Evolutionary conservation across 2,329 filamentous ascomycete species (phyloP), one percentile per base, ranked within the genome.

Genomic region (Sclerotinia nivalis): DNA sequence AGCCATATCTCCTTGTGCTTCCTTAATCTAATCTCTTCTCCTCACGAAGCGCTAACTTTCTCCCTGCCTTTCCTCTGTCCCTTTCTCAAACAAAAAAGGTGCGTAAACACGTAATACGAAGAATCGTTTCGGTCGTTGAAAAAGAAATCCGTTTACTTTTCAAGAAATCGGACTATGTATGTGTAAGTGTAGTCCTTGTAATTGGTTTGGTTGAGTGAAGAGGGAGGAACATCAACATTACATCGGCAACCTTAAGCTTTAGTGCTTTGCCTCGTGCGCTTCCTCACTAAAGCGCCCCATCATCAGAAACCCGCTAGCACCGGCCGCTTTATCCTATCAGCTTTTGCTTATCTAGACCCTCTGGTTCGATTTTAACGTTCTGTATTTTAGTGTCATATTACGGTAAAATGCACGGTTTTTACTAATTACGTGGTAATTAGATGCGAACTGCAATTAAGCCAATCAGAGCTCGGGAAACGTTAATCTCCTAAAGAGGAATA

Each of bases 281-380:
- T 59, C 43, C 31, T 54, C 37, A 49, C 25, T 37, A 67, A 59
- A 59, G 25, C 47, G 65, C 20, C 28, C 52, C 31, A 64, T 50
- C 47, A 45, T 49, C 22, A 43, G 43, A 59, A 58, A 52, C 45
- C 58, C 71, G 47, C 66, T 72, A 73, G 70, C 66, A 56, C n/a
- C 56, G 25, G 31, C 28, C 70, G 71, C 73, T 71, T 69, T 55
- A 66, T 67, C 73, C 71, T 73, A 70, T 74, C 69, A 69, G 49
- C 22, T 31, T 47, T 34, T 40, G 31, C 67, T 65, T 69, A 69
- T 69, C 67, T 59, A 47, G 50, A 49, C 31, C 31, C 5, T 31
- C 31, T 31, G 31, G 31, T 31, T 31, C 31, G 31, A 31, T 31
- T 31, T 31, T 31, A 31, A 31, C 31, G 31, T 5, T 31, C 31